Evolutionary conservation across 345 rosid species (phyloP).

Genomic region (Eucalyptus guilfoylei): DNA sequence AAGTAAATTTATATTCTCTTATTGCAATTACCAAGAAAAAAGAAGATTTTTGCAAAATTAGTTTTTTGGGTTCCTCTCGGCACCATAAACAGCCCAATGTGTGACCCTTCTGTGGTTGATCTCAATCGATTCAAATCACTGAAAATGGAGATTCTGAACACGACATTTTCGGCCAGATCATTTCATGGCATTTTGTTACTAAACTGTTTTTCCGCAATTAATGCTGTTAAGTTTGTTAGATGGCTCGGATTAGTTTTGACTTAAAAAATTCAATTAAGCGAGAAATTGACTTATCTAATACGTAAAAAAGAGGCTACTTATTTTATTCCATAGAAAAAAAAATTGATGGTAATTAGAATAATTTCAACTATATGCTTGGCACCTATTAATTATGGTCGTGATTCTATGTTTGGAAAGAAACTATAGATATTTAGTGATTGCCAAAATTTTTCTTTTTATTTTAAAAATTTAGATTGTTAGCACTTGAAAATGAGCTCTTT

Average conservation of each 20-base stretch:
- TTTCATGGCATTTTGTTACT: not conserved
- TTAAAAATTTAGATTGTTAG: not conserved
- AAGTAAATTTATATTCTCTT: not conserved
- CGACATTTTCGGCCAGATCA: not conserved
- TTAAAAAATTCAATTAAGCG: not conserved
- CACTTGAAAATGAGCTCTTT: not conserved
- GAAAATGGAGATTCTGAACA: too few species aligned
- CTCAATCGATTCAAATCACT: too few species aligned
- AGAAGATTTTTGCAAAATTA: too few species aligned
- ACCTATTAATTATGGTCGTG: not conserved
- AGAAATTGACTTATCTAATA: not conserved
- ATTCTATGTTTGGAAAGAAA: not conserved
- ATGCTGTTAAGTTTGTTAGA: not conserved
- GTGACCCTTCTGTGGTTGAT: too few species aligned
- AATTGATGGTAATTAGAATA: not conserved
- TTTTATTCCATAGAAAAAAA: not conserved
- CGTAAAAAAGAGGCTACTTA: not conserved
- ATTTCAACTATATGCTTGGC: not conserved
- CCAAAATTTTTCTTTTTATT: not conserved
- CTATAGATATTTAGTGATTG: not conserved
- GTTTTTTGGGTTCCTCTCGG: too few species aligned
- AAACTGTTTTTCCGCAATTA: not conserved
- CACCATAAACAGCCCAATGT: too few species aligned
- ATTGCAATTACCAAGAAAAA: too few species aligned
- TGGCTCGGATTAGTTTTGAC: not conserved